Evolutionary conservation across 495 filamentous ascomycete genomes (phyloP), one percentile per base, ranked within the genome.

Genomic region (Xylaria longipes): DNA sequence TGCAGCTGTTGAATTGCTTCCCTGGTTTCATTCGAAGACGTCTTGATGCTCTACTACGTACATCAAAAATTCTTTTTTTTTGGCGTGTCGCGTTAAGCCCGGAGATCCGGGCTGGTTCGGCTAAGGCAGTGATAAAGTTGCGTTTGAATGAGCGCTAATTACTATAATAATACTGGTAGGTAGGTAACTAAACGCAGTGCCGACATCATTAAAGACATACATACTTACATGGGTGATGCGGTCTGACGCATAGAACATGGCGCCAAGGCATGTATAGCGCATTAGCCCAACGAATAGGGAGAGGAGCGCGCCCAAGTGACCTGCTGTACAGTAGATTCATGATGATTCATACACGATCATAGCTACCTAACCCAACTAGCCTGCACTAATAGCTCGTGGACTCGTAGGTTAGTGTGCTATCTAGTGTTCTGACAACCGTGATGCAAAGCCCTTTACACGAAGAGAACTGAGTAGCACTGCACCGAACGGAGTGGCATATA

Each of bases 261-360:
- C 60, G 39, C 39, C 39, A 63, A 63, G 60, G 25, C 61, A 29
- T 17, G 20, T 35, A 35, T 45, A 65, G 35, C 14, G 41, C 25
- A 45, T 33, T 45, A 25, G 41, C 25, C 41, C 12, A 14, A 9
- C 41, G 14, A 65, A 65, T 65, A 33, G 41, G 22, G 27, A n/a
- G 62, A 33, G 31, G 37, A 5, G 27, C 46, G 22, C 22, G 37
- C 9, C 37, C 20, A 60, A 60, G 29, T 33, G 20, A 62, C 37
- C n/a, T 4, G 6, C 35, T 56, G 9, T 22, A 22, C n/a, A 22
- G 3, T n/a, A 45, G 20, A 64, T 46, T 52, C 31, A 66, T 66
- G 25, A 52, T 66, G 63, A 66, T 66, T 66, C 63, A 66, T 64
- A 45, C 41, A 22, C 22, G 2, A 31, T 15, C 39, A 41, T 61